Conservation (phyloP, 1,139 yeast genomes). For the Candida pseudocylindracea region DNA sequence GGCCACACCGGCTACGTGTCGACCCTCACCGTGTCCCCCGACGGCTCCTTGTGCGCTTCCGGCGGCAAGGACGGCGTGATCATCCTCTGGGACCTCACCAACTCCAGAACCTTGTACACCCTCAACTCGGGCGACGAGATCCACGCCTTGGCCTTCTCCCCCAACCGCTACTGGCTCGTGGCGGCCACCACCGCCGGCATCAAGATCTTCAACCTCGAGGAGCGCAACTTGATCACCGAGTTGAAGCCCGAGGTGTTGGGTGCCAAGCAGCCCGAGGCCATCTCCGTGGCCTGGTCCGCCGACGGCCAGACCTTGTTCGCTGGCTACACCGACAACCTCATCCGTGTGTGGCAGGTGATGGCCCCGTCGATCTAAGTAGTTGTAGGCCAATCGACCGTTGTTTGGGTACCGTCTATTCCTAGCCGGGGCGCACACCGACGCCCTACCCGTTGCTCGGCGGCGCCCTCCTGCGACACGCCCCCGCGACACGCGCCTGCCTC, state of each 20-base stretch:
- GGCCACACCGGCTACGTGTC: slow-evolving; percentile 99
- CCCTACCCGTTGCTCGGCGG: too few species aligned
- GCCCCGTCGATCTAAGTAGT: slow-evolving; percentile 41
- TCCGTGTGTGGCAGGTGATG: slow-evolving; percentile 99
- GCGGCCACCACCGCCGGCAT: slow-evolving; percentile 98
- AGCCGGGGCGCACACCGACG: too few species aligned
- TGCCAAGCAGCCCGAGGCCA: slow-evolving; percentile 96
- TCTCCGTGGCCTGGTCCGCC: slow-evolving; percentile 98
- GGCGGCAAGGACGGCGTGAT: slow-evolving; percentile 99
- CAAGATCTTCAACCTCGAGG: slow-evolving; percentile 97
- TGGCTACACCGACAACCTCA: slow-evolving; percentile 98
- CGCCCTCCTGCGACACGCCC: too few species aligned
- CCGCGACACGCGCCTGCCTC: too few species aligned
- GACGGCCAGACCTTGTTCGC: slow-evolving; percentile 99
- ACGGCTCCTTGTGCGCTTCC: slow-evolving; percentile 97
- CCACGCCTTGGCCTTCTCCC: slow-evolving; percentile 97
- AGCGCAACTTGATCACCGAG: slow-evolving; percentile 90
- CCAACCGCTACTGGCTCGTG: slow-evolving; percentile 99
- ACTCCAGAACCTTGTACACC: slow-evolving; percentile 80
- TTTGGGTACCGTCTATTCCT: too few species aligned
- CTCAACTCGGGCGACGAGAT: slow-evolving; percentile 93
- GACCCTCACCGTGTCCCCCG: slow-evolving; percentile 97
- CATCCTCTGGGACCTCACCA: slow-evolving; percentile 96
- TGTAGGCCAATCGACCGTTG: too few species aligned
- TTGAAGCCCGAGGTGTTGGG: slow-evolving; percentile 95